These are phyloP conservation scores for Lagerstroemia fauriei DNA, from an alignment of 441 rosid genomes.

Conservation along the genomic window DNA sequence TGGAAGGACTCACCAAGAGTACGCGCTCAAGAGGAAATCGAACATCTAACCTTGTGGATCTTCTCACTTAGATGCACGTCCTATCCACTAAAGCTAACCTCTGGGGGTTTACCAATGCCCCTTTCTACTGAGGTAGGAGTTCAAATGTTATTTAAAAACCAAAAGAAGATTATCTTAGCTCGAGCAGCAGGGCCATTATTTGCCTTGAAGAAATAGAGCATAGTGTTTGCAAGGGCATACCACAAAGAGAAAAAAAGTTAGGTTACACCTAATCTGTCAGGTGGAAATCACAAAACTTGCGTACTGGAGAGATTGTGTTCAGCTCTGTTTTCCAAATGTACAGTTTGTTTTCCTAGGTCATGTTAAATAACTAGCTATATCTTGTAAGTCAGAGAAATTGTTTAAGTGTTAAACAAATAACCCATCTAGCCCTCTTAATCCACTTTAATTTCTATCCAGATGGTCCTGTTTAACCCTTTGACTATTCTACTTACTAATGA, in stretches of 20 bases:
- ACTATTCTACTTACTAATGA: no score
- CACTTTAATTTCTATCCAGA: neutral
- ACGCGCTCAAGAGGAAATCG: no score
- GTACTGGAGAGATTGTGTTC: no score
- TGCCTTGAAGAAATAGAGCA: neutral
- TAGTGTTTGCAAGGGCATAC: neutral
- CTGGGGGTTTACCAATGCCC: neutral
- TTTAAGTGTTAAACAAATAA: no score
- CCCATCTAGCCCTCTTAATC: neutral
- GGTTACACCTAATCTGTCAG: neutral
- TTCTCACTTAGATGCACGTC: no score
- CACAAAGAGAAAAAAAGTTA: neutral
- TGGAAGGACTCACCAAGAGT: no score
- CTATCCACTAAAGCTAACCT: neutral
- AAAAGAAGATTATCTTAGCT: neutral
- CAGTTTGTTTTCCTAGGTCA: no score
- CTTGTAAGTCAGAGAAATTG: no score
- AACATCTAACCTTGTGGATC: neutral
- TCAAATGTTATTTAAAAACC: no score
- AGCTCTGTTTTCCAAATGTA: no score
- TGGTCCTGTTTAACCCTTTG: neutral
- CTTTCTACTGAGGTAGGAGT: neutral
- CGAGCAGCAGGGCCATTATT: neutral
- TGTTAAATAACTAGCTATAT: no score
- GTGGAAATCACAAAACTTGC: no score